Percentiles rank a stretch among this genome's conserved stretches.
phyloP scores from a whole-genome alignment of 257 asterid species.

The Ocimum tenuiflorum region DNA sequence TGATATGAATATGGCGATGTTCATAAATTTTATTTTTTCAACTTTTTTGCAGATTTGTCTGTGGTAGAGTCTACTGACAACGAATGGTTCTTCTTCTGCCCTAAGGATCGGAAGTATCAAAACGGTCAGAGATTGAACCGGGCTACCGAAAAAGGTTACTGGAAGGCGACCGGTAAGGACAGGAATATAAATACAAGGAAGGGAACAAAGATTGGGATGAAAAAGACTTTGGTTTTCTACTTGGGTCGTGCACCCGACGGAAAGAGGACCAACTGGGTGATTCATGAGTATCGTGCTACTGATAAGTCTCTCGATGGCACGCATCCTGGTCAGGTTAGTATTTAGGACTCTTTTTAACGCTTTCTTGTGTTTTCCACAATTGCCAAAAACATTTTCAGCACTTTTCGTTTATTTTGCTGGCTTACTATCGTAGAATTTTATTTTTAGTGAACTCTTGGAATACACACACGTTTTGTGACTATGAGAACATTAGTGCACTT shows the following conservation, averaged over 20 bases:
- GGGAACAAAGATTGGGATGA: constrained; percentile 82
- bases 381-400: not conserved
- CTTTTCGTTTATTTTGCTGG: not conserved
- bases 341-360: too few species aligned
- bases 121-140: constrained; percentile 86
- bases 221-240: constrained; percentile 84
- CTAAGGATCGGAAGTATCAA: constrained; percentile 93
- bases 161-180: constrained; percentile 99
- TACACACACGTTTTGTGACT: not conserved
- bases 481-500: not conserved
- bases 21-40: not conserved
- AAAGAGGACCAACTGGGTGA: constrained; percentile 90
- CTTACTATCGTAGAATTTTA: not conserved
- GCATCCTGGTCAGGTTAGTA: constrained; percentile 95
- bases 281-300: constrained; percentile 92
- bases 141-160: constrained; percentile 81
- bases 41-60: constrained; percentile 70
- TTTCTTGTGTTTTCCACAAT: not conserved
- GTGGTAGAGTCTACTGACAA: constrained; percentile 65
- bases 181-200: constrained; percentile 62
- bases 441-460: not conserved
- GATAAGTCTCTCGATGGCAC: constrained; percentile 82
- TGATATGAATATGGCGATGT: constrained; percentile 3
- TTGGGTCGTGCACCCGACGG: constrained; percentile 95
- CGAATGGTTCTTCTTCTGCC: constrained; percentile 99